Percentiles rank a stretch among this genome's conserved stretches.
phyloP scores from a whole-genome alignment of 768 basidiomycete species.

The Zangia roseola region DNA sequence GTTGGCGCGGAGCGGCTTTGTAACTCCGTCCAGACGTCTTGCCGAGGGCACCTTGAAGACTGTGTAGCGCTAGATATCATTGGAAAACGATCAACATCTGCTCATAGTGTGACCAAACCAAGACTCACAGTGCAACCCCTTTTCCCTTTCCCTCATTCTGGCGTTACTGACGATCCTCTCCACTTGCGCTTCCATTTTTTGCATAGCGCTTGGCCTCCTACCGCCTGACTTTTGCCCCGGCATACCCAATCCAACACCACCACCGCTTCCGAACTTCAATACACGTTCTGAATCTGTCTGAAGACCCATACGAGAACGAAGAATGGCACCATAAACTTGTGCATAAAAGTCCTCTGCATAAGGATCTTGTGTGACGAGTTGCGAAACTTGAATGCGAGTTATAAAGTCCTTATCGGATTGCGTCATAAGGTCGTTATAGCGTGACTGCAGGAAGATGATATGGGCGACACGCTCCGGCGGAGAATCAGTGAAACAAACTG shows the following conservation, averaged over 20 bases:
- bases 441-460: slow-evolving; percentile 49
- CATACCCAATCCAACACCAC: slow-evolving; percentile 73
- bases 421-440: slow-evolving; percentile 94
- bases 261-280: slow-evolving; percentile 83
- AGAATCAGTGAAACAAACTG: slow-evolving; percentile 15
- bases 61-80: slow-evolving; percentile 55
- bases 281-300: slow-evolving; percentile 72
- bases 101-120: no score
- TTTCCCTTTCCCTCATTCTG: slow-evolving; percentile 81
- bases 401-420: slow-evolving; percentile 99
- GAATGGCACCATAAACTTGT: slow-evolving; percentile 86
- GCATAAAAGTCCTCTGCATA: slow-evolving; percentile 99
- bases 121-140: slow-evolving; percentile 58
- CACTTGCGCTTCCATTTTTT: slow-evolving; percentile 92
- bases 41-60: slow-evolving; percentile 90
- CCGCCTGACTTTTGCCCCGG: slow-evolving; percentile 50
- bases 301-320: slow-evolving; percentile 76
- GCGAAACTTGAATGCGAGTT: slow-evolving; percentile 97
- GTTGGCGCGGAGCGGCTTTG: slow-evolving; percentile 94
- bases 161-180: slow-evolving; percentile 95
- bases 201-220: slow-evolving; percentile 82
- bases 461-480: not conserved
- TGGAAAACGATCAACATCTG: not conserved
- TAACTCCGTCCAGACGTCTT: slow-evolving; percentile 92
- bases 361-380: slow-evolving; percentile 95